phyloP scores from a whole-genome alignment of 129 eudicot species.

The Ambrosia trifida region DNA sequence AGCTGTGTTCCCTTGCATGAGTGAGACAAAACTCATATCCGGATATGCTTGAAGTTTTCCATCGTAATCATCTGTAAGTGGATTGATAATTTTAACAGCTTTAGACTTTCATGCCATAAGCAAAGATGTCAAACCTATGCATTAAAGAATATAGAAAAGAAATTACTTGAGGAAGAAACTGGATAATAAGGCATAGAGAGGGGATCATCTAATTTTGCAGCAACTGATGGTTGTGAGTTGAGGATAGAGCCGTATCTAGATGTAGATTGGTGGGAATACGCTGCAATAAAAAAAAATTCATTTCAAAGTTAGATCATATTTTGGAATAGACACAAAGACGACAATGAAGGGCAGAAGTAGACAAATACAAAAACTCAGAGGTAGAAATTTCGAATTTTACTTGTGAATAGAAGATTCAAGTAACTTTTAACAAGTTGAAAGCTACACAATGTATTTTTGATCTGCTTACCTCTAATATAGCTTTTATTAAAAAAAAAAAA shows the following conservation, averaged over 20 bases:
- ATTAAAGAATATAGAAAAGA: background rate
- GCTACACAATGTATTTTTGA: no score
- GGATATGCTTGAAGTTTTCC: conserved; percentile 48
- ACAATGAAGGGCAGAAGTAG: background rate
- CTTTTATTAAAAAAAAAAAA: no score
- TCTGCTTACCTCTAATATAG: no score
- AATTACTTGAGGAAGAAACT: conserved; percentile 58
- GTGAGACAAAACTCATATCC: conserved; percentile 45
- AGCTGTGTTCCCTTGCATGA: conserved; percentile 48
- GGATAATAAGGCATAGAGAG: conserved; percentile 59
- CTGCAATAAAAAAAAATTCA: conserved; percentile 43
- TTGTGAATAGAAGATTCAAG: no score
- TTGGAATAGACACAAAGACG: background rate
- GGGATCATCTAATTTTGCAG: conserved; percentile 46
- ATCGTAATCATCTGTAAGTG: conserved; percentile 59
- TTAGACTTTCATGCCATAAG: background rate
- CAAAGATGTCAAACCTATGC: background rate
- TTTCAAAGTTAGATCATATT: conserved; percentile 1
- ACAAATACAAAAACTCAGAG: background rate
- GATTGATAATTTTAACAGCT: conserved; percentile 7
- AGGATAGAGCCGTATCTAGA: conserved; percentile 61
- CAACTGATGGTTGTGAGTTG: conserved; percentile 48
- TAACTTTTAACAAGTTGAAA: background rate
- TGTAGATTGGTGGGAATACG: conserved; percentile 67
- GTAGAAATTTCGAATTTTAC: background rate